Conservation (phyloP, 257 asterid species). For the Agastache rugosa region DNA sequence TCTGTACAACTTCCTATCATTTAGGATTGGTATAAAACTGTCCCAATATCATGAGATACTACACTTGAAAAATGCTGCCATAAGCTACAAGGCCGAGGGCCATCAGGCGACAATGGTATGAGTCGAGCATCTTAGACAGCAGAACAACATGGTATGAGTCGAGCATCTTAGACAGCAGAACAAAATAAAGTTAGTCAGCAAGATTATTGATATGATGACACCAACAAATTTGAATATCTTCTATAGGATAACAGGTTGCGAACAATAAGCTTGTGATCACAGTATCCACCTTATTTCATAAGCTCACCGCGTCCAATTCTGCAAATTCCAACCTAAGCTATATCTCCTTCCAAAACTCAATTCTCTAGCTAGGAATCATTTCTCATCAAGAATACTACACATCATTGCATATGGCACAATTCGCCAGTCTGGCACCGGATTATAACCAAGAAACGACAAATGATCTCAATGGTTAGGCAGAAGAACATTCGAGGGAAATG, state of each 20-base stretch:
- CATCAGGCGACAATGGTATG: not conserved
- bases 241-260: not conserved
- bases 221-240: constrained; percentile 3
- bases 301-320: not conserved
- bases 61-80: not conserved
- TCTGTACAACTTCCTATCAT: not conserved
- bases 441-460: not conserved
- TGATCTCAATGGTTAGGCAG: constrained; percentile 53
- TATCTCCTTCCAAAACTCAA: constrained; percentile 10
- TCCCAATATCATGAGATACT: not conserved
- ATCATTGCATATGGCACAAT: not conserved
- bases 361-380: not conserved
- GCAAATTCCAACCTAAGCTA: not conserved
- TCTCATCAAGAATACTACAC: not conserved
- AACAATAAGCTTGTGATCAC: constrained; percentile 13
- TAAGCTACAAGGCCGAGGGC: not conserved
- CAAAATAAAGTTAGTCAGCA: not conserved
- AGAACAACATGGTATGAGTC: not conserved
- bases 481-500: constrained; percentile 59
- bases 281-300: constrained; percentile 23
- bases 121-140: not conserved
- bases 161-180: not conserved
- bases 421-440: not conserved
- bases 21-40: not conserved
- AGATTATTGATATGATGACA: not conserved